Conservation (phyloP, 2,329 filamentous ascomycete species). For the Epichloe gansuensis region DNA sequence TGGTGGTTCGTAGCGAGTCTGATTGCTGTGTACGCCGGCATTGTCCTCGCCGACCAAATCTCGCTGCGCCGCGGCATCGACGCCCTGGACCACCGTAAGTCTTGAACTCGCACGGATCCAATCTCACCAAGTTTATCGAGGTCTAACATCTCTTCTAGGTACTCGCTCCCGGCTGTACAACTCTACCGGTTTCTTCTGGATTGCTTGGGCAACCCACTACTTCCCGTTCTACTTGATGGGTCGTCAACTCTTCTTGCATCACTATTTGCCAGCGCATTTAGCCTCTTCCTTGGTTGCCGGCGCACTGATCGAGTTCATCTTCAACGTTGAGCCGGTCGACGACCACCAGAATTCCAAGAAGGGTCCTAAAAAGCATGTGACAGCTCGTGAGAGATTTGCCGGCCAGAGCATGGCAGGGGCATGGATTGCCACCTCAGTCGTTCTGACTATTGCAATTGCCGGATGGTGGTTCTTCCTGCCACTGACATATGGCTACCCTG, state of each 20-base stretch:
- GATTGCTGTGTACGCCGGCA: constrained; percentile 84
- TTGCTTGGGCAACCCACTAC: constrained; percentile 95
- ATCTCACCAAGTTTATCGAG: neutral
- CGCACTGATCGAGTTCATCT: constrained; percentile 88
- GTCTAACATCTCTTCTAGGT: constrained; percentile 38
- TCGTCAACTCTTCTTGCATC: constrained; percentile 92
- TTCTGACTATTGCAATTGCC: constrained; percentile 56
- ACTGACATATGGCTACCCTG: constrained; percentile 88
- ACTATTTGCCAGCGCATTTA: constrained; percentile 90
- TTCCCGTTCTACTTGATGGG: constrained; percentile 98
- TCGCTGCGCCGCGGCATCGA: constrained; percentile 88
- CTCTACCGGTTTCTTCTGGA: constrained; percentile 97
- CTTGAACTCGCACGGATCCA: no score
- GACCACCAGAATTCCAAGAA: constrained; percentile 29
- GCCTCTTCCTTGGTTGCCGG: constrained; percentile 85
- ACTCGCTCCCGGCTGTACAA: constrained; percentile 93
- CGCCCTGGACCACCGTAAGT: constrained; percentile 84
- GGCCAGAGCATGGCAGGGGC: constrained; percentile 63
- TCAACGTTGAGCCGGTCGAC: constrained; percentile 66
- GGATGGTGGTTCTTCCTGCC: constrained; percentile 92
- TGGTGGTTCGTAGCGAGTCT: constrained; percentile 96
- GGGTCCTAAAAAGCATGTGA: constrained; percentile 47
- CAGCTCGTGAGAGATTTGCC: constrained; percentile 71
- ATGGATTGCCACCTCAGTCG: constrained; percentile 66
- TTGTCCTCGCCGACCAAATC: constrained; percentile 84